Base-by-base conservation (phyloP, 148 eudicot species). In the Arbutus unedo region DNA sequence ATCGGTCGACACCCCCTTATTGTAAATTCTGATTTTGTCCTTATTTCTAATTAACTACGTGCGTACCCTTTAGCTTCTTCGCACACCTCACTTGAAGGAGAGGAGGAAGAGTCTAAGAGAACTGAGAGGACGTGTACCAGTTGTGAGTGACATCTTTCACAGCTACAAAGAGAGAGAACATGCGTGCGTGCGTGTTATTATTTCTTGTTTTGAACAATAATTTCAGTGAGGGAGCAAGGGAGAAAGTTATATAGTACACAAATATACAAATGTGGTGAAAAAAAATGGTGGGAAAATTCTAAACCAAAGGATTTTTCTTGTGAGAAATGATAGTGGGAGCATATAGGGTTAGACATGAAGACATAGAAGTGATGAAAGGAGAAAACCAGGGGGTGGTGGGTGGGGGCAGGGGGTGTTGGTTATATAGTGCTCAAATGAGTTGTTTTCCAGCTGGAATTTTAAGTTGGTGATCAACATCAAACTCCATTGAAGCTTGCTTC, bases 381-480 rank as follows among this genome's bases (percentile, higher is more conserved):
- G 76, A 64, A 64, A 31, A 31, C 38, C 38, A 31, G 38, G 38
- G 38, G 38, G 38, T 31, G 38, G 48, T 16, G 15, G 75, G 21
- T 44, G 23, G 76, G 75, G 76, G 76, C 49, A 18, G 9, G 76
- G 76, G 76, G 16, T 3, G 76, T 16, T 72, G 76, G n/a, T 44
- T 18, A 70, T 41, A 14, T 5, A 18, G 25, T 15, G 51, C 21
- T 45, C 23, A 44, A 16, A 44, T 72, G 75, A 71, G 75, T 72
- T 72, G 51, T 72, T 72, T 72, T 41, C 21, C 74, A 44, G 41
- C 49, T 70, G 47, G 48, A 70, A 70, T 16, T 68, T n/a, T 8
- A 68, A 13, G 73, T 68, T 68, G 43, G 73, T 68, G 73, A 38
- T 1, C 45, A 38, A 38, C 11, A 25, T 68, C 38, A 31, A 31